Evolutionary conservation across 1,139 yeast genomes (phyloP), one percentile per base, ranked within the genome.

Genomic region (Lipomyces yarrowii): DNA sequence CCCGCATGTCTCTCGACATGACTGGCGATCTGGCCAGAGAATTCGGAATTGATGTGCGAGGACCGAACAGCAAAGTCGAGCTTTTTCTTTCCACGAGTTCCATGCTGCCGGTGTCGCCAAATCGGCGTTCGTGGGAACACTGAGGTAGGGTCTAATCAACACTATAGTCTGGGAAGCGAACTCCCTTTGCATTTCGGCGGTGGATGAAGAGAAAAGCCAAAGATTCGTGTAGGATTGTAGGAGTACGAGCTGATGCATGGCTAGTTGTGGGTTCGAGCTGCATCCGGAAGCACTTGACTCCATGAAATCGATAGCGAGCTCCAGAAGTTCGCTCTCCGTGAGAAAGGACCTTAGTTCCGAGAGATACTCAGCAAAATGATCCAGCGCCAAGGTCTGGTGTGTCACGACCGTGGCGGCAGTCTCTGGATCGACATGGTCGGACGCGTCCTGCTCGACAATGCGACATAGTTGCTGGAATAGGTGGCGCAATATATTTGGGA

Each of bases 141-240:
- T 30, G 26, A 66, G 35, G 32, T 58, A 56, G 7, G 63, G 66
- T 21, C 35, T 56, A 8, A 65, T 54, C 91, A 94, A 87, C 61
- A 81, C 81, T 33, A 89, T 82, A 30, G 89, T 77, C 63, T 82
- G 80, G 6, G 83, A 78, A 42, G 87, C 78, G 72, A 89, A 80
- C 15, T 75, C 74, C 11, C 82, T 79, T 56, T 87, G 78, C 55
- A 78, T 77, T 30, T 73, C 70, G 13, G 82, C 75, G 6, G 30
- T 51, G 23, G 58, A n/a, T 23, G 77, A 77, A 18, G 79, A 77
- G 60, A 82, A 80, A 60, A 86, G 75, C 73, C 82, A 76, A 2
- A 87, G 80, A 54, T 81, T 82, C 60, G 88, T 82, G 54, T 89
- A 78, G 63, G 89, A 81, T 73, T 87, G 85, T 67, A 87, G 80